phyloP scores from a whole-genome alignment of 2,329 filamentous ascomycete genomes.

The Aspergillus sp. region DNA sequence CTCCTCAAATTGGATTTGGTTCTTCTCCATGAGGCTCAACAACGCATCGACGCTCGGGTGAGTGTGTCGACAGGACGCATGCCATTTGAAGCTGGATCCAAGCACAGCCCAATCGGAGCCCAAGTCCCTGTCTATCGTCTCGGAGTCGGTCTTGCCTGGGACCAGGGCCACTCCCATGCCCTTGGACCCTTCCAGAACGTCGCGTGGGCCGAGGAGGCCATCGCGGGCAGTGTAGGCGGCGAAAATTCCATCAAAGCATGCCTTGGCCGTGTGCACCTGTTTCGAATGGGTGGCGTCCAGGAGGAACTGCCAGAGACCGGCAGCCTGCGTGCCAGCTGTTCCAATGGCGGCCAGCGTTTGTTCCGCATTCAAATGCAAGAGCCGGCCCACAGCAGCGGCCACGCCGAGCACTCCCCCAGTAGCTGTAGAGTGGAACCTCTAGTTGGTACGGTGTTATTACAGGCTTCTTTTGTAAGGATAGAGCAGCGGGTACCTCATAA shows the following conservation, averaged over 20 bases:
- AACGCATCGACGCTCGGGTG: constrained; percentile 32
- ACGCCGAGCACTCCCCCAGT: constrained; percentile 28
- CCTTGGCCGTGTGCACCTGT: constrained; percentile 32
- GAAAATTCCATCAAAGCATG: constrained; percentile 32
- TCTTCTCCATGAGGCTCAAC: constrained; percentile 25
- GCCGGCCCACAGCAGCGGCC: constrained; percentile 26
- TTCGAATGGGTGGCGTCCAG: constrained; percentile 32
- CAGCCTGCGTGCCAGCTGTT: constrained; percentile 33
- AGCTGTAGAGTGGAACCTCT: constrained; percentile 29
- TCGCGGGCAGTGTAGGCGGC: constrained; percentile 29
- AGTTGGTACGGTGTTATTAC: neutral
- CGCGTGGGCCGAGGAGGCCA: constrained; percentile 25
- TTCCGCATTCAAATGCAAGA: constrained; percentile 21
- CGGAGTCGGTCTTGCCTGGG: constrained; percentile 19
- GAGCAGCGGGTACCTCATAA: constrained; percentile 25
- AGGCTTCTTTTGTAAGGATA: neutral
- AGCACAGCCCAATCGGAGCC: constrained; percentile 25
- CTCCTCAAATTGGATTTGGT: constrained; percentile 24
- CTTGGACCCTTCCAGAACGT: constrained; percentile 28
- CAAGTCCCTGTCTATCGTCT: constrained; percentile 25
- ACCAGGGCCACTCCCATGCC: constrained; percentile 27
- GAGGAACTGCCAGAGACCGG: constrained; percentile 32
- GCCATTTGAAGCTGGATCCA: constrained; percentile 34
- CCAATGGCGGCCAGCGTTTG: constrained; percentile 29
- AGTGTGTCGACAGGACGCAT: constrained; percentile 33